These are phyloP conservation scores for Cyclotella cryptica DNA, from an alignment of 108 stramenopile species.

Conservation along the genomic window DNA sequence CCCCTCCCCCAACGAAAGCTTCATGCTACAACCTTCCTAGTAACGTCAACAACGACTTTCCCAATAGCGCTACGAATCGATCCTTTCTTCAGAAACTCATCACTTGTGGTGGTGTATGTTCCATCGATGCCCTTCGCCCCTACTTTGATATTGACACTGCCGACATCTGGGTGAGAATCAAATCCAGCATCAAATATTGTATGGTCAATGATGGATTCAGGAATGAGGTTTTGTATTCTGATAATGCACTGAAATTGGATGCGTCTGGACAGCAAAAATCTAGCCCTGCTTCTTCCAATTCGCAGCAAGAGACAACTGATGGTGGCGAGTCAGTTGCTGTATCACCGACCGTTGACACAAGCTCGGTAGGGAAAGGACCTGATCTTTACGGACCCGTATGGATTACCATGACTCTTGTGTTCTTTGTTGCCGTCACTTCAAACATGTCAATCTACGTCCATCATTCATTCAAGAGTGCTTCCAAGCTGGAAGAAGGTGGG, in stretches of 20 bases:
- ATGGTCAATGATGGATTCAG: conserved; percentile 78
- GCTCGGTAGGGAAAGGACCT: conserved; percentile 63
- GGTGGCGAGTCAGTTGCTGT: neutral
- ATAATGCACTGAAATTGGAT: conserved; percentile 32
- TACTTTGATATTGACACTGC: conserved; percentile 55
- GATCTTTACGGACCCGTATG: conserved; percentile 90
- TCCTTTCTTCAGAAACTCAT: conserved; percentile 31
- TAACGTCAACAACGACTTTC: conserved; percentile 3
- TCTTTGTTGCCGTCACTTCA: conserved; percentile 76
- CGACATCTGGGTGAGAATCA: conserved; percentile 33
- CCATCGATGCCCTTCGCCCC: conserved; percentile 37
- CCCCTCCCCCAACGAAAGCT: conserved; percentile 1
- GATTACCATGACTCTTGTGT: conserved; percentile 84
- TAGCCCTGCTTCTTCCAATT: neutral
- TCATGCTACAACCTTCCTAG: neutral
- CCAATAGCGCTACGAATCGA: conserved; percentile 17
- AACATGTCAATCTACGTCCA: conserved; percentile 59
- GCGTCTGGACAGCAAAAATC: neutral
- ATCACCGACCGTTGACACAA: neutral
- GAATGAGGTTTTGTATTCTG: conserved; percentile 61
- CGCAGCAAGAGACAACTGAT: neutral
- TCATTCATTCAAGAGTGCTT: conserved; percentile 20
- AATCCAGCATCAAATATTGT: conserved; percentile 55
- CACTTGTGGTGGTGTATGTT: conserved; percentile 27
- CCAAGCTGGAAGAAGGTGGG: conserved; percentile 33